These are phyloP conservation scores for Fusarium hainanense DNA, from an alignment of 2,329 filamentous ascomycete species.

Conservation along the genomic window DNA sequence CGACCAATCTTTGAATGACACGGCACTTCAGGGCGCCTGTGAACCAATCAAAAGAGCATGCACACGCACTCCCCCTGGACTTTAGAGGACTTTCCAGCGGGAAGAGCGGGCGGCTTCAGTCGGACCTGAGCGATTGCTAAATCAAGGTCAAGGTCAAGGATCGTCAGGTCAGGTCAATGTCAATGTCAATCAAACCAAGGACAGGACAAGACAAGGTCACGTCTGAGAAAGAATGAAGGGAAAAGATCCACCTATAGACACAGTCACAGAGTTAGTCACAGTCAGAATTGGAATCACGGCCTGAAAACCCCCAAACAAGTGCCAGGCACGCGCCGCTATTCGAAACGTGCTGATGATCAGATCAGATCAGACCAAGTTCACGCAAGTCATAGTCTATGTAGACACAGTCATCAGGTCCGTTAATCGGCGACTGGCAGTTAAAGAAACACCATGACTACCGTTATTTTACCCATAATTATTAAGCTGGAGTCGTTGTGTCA, in stretches of 20 bases:
- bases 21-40: conserved; percentile 31
- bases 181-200: background rate
- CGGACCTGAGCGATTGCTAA: conserved; percentile 38
- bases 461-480: background rate
- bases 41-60: conserved; percentile 39
- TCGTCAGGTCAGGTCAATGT: background rate
- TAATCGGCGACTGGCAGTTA: background rate
- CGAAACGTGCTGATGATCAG: conserved; percentile 39
- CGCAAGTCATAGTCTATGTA: background rate
- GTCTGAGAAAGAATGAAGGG: conserved; percentile 9
- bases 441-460: background rate
- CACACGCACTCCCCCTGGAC: conserved; percentile 14
- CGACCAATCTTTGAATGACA: conserved; percentile 41
- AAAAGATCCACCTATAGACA: conserved; percentile 15
- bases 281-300: background rate
- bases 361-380: conserved; percentile 11
- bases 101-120: conserved; percentile 31
- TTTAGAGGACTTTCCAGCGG: conserved; percentile 2
- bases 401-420: background rate
- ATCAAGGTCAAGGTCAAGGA: conserved; percentile 18
- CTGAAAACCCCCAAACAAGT: conserved; percentile 16
- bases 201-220: conserved; percentile 3
- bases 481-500: conserved; percentile 11
- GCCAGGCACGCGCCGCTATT: conserved; percentile 20
- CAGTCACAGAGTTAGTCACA: background rate